Percentiles rank a stretch among this genome's conserved stretches.
Conservation (phyloP, 805 yeast species). For the Tetrapisispora arboricola region DNA sequence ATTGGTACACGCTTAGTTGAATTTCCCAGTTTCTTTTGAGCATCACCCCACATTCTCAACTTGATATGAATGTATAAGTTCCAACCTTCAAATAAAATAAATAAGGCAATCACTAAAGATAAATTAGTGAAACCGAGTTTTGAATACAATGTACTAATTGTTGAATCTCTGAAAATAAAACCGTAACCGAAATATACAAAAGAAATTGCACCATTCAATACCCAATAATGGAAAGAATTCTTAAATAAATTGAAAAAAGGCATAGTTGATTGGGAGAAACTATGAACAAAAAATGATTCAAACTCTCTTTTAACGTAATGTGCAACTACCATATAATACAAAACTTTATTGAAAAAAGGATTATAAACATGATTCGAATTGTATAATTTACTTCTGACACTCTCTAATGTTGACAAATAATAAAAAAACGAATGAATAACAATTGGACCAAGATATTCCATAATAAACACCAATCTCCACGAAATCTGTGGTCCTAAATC, state of each 20-base stretch:
- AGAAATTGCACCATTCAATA: constrained; percentile 61
- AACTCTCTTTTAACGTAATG: constrained; percentile 84
- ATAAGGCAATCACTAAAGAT: constrained; percentile 32
- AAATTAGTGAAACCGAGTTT: constrained; percentile 13
- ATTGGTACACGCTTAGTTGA: constrained; percentile 35
- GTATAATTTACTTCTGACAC: constrained; percentile 8
- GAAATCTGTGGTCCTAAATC: constrained; percentile 90
- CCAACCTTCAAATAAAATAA: constrained; percentile 55
- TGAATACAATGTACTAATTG: constrained; percentile 11
- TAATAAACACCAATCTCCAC: constrained; percentile 81
- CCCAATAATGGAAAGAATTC: constrained; percentile 88
- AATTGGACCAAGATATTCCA: constrained; percentile 88
- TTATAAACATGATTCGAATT: constrained; percentile 8
- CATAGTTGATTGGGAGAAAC: constrained; percentile 85
- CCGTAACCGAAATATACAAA: constrained; percentile 45
- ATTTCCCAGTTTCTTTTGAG: constrained; percentile 27
- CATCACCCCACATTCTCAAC: constrained; percentile 42
- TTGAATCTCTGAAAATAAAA: constrained; percentile 14
- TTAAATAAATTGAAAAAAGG: constrained; percentile 80
- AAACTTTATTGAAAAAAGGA: constrained; percentile 22
- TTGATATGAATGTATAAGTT: constrained; percentile 65
- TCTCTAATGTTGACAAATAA: constrained; percentile 24
- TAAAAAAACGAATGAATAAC: constrained; percentile 66
- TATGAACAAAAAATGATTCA: constrained; percentile 78
- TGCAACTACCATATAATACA: constrained; percentile 41